A percentile compares a stretch with the other conserved stretches of the same genome.
Evolutionary conservation across 2,329 filamentous ascomycete genomes (phyloP).

Genomic region (Macrophomina phaseolina): DNA sequence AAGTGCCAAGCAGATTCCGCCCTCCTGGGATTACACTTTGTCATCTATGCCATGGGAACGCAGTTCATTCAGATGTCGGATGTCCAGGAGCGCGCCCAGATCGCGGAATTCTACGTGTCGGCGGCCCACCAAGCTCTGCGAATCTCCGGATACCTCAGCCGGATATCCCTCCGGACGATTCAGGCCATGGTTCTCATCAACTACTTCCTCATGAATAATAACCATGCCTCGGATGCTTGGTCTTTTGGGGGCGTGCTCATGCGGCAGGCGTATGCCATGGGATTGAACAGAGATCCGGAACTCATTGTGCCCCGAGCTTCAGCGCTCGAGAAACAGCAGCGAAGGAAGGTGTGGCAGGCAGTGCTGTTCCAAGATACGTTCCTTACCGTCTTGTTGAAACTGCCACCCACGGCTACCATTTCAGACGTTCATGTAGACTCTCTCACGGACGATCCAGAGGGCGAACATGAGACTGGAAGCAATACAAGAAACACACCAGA

Average conservation of each 20-base stretch:
- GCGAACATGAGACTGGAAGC: slow-evolving; percentile 68
- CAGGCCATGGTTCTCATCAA: slow-evolving; percentile 83
- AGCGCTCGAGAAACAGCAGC: slow-evolving; percentile 76
- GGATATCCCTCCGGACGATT: slow-evolving; percentile 73
- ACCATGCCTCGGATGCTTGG: slow-evolving; percentile 83
- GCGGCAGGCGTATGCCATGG: slow-evolving; percentile 81
- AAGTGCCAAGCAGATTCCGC: slow-evolving; percentile 69
- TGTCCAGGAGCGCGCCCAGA: slow-evolving; percentile 70
- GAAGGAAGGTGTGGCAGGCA: slow-evolving; percentile 82
- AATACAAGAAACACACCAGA: slow-evolving; percentile 14
- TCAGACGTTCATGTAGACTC: slow-evolving; percentile 80
- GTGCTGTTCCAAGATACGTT: slow-evolving; percentile 83
- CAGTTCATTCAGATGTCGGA: slow-evolving; percentile 71
- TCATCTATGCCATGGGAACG: slow-evolving; percentile 78
- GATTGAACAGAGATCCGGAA: slow-evolving; percentile 78
- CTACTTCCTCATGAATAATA: slow-evolving; percentile 86
- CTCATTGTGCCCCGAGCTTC: slow-evolving; percentile 70
- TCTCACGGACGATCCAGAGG: slow-evolving; percentile 68
- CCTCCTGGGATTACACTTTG: slow-evolving; percentile 74
- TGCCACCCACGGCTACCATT: slow-evolving; percentile 79
- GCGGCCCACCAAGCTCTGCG: slow-evolving; percentile 79
- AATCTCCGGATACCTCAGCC: slow-evolving; percentile 77
- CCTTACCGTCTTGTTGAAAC: slow-evolving; percentile 75
- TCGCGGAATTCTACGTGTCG: slow-evolving; percentile 81
- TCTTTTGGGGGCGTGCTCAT: slow-evolving; percentile 79